Evolutionary conservation across 352 stramenopile species (phyloP), one percentile per base, ranked within the genome.

Genomic region (Thalassiosira hispida): DNA sequence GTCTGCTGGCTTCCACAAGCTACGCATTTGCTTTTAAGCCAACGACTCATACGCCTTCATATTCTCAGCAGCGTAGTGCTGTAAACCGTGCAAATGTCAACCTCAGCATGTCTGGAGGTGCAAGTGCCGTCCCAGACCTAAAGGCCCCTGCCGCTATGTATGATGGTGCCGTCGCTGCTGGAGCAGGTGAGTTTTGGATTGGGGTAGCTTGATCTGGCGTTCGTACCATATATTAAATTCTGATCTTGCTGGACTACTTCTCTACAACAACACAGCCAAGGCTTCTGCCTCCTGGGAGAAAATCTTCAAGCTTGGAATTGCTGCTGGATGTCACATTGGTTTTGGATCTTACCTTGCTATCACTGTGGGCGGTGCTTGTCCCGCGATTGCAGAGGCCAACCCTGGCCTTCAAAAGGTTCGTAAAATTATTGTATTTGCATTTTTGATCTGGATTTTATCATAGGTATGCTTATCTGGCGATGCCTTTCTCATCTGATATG

Each of bases 341-440:
- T 95, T 96, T 74, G 92, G 92, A 31, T 90, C 84, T 12, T 94
- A 94, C 57, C 83, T 96, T 35, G 89, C 91, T 4, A 87, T 95
- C 40, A 91, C 83, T 44, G 87, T 95, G 35, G 91, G 91, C 25
- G 92, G 89, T 56, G 89, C 89, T 46, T 94, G 86, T 68, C 88
- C 87, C 11, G 81, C 82, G 25, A 82, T 95, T 55, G 84, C 88
- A 11, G 79, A 86, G 25, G 31, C 83, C 27, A 96, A 96, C 71
- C 92, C 92, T 66, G 92, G 92, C 51, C 81, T 96, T 57, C 90
- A 95, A 70, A 96, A 95, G 85, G 85, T 94, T 59, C 29, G 85
- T 68, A n/a, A 2, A 56, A 56, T n/a, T 29, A 47, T 3, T 9
- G 8, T 38, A 38, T 8, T 62, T n/a, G 22, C 20, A 23, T 22